Conservation (phyloP, 2,329 filamentous ascomycete genomes). For the Fusarium drepaniforme region DNA sequence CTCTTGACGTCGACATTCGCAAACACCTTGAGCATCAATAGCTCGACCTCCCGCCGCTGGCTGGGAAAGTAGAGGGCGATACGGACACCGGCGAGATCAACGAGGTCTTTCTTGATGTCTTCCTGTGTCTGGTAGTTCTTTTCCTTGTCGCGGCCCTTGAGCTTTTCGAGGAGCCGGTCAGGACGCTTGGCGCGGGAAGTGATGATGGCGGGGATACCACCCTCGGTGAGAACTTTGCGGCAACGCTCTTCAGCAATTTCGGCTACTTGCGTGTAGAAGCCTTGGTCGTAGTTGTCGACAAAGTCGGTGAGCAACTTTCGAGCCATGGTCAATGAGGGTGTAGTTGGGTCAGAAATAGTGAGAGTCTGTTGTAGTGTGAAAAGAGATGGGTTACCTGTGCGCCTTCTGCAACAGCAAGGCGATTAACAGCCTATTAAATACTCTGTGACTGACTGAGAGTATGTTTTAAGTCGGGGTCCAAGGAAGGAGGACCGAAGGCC, state of each 20-base stretch:
- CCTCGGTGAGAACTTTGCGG: background rate
- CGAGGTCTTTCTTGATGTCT: background rate
- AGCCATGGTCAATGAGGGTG: background rate
- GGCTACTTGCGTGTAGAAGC: slow-evolving; percentile 3
- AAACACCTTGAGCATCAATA: background rate
- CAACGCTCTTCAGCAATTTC: background rate
- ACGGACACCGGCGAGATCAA: slow-evolving; percentile 7
- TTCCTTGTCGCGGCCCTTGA: background rate
- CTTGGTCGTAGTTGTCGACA: slow-evolving; percentile 1
- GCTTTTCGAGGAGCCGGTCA: background rate
- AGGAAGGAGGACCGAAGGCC: background rate
- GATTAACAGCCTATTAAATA: background rate
- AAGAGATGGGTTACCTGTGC: background rate
- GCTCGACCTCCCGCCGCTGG: background rate
- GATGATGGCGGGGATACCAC: slow-evolving; percentile 8
- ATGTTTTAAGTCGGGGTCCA: background rate
- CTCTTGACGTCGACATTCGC: background rate
- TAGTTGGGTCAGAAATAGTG: background rate
- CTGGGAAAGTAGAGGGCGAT: slow-evolving; percentile 16
- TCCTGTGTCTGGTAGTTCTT: background rate
- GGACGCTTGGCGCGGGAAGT: slow-evolving; percentile 7
- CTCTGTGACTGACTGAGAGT: background rate
- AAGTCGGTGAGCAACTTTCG: background rate
- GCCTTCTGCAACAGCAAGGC: background rate
- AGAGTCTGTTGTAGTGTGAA: background rate